phyloP scores from a whole-genome alignment of 1,139 yeast species.

The Zygosaccharomyces sapae region DNA sequence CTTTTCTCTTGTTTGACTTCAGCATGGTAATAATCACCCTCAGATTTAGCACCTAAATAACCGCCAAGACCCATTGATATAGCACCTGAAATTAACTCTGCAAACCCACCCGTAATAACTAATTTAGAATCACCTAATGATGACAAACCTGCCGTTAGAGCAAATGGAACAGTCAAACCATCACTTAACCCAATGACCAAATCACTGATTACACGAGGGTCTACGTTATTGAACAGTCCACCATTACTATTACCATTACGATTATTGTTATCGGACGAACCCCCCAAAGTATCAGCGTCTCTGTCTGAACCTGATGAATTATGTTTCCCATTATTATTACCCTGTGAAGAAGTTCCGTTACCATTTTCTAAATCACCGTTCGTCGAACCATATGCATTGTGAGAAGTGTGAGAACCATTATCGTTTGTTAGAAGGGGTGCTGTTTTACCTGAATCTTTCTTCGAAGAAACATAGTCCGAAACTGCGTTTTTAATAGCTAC shows the following conservation, averaged over 20 bases:
- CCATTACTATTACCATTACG: not conserved
- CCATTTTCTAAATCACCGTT: conserved; percentile 13
- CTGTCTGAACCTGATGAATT: conserved; percentile 10
- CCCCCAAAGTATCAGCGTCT: conserved; percentile 10
- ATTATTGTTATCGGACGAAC: not conserved
- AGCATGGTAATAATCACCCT: conserved; percentile 62
- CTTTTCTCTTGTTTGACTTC: conserved; percentile 70
- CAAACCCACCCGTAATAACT: conserved; percentile 83
- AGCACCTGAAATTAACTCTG: conserved; percentile 78
- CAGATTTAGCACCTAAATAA: conserved; percentile 75
- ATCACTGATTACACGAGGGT: conserved; percentile 79
- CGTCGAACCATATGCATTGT: conserved; percentile 13
- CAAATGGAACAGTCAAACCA: conserved; percentile 81
- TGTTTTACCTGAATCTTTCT: conserved; percentile 9
- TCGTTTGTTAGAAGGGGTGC: conserved; percentile 24
- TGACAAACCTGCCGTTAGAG: conserved; percentile 76
- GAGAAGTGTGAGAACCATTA: conserved; percentile 13
- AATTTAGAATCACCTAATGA: conserved; percentile 72
- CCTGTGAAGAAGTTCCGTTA: conserved; percentile 3
- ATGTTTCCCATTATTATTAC: conserved; percentile 15
- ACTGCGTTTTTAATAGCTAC: conserved; percentile 38
- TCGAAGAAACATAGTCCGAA: conserved; percentile 18
- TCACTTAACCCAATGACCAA: conserved; percentile 74
- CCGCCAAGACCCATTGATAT: conserved; percentile 87
- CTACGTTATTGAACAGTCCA: conserved; percentile 36